These are phyloP conservation scores for Astraeus odoratus DNA, from an alignment of 768 basidiomycete species.

Conservation along the genomic window DNA sequence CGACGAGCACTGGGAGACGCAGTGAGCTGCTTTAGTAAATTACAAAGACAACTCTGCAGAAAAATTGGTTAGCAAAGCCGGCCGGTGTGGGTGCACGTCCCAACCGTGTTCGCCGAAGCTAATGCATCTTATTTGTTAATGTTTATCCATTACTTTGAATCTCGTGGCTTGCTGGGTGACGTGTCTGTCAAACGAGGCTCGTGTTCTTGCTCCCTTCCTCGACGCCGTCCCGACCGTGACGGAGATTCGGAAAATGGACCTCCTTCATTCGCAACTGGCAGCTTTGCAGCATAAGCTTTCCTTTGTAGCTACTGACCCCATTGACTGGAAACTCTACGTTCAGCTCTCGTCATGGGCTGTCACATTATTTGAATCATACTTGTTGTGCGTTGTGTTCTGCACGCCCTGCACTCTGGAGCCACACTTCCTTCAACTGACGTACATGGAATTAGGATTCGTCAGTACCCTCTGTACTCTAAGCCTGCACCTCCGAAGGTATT, in stretches of 20 bases:
- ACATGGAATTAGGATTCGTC: slow-evolving; percentile 48
- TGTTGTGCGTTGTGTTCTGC: slow-evolving; percentile 52
- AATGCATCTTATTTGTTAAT: too few species aligned
- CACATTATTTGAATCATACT: slow-evolving; percentile 80
- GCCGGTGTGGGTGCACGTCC: too few species aligned
- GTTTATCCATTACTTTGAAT: too few species aligned
- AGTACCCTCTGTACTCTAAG: slow-evolving; percentile 81
- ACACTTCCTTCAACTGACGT: slow-evolving; percentile 1
- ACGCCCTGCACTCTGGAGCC: not conserved
- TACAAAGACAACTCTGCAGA: too few species aligned
- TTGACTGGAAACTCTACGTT: slow-evolving; percentile 81
- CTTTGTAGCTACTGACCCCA: slow-evolving; percentile 64
- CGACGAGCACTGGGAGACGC: too few species aligned
- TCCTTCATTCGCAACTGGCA: slow-evolving; percentile 51
- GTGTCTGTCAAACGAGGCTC: too few species aligned
- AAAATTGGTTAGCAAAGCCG: too few species aligned
- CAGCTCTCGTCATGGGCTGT: slow-evolving; percentile 71
- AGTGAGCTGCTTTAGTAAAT: too few species aligned
- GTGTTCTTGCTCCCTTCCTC: too few species aligned
- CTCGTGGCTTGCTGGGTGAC: too few species aligned
- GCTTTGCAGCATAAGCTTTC: slow-evolving; percentile 55
- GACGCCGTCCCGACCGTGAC: too few species aligned
- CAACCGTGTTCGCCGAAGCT: too few species aligned
- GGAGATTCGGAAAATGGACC: slow-evolving; percentile 44
- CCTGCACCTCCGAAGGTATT: slow-evolving; percentile 65